These are phyloP conservation scores for Pythium insidiosum DNA, from an alignment of 352 stramenopile species.

Conservation along the genomic window DNA sequence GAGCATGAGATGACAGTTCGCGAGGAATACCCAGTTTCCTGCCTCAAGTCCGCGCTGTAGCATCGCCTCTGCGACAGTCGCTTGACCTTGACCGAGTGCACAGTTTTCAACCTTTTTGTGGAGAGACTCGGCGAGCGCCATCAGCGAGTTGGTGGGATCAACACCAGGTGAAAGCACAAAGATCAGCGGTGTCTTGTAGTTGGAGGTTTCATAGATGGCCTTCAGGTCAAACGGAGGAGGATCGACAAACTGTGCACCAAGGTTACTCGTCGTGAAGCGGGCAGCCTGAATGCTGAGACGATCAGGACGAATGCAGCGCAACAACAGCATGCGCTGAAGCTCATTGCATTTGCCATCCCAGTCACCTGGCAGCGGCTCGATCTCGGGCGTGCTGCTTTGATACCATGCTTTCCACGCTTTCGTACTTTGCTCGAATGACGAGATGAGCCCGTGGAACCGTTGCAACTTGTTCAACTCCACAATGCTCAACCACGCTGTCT, in stretches of 20 bases:
- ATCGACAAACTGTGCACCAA: conserved; percentile 90
- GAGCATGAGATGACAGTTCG: conserved; percentile 95
- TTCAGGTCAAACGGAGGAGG: conserved; percentile 90
- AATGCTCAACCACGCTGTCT: conserved; percentile 83
- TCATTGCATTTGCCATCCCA: conserved; percentile 92
- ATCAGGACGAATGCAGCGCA: conserved; percentile 90
- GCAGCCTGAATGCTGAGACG: conserved; percentile 88
- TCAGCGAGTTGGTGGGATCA: conserved; percentile 91
- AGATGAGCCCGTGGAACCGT: conserved; percentile 83
- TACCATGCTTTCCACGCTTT: conserved; percentile 84
- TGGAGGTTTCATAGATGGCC: conserved; percentile 86
- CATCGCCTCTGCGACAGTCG: conserved; percentile 85
- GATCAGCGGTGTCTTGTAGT: conserved; percentile 88
- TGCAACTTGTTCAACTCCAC: conserved; percentile 90
- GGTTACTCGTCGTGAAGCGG: conserved; percentile 87
- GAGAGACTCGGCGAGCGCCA: conserved; percentile 73
- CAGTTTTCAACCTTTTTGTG: conserved; percentile 88
- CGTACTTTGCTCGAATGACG: conserved; percentile 85
- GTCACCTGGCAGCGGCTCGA: conserved; percentile 85
- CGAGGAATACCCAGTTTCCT: conserved; percentile 93
- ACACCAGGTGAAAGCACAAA: conserved; percentile 94
- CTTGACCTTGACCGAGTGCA: conserved; percentile 91
- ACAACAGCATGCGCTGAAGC: conserved; percentile 90
- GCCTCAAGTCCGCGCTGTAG: conserved; percentile 77
- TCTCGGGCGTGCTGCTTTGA: conserved; percentile 85